Evolutionary conservation across 352 stramenopile genomes (phyloP).

Genomic region (Thraustotheca clavata): DNA sequence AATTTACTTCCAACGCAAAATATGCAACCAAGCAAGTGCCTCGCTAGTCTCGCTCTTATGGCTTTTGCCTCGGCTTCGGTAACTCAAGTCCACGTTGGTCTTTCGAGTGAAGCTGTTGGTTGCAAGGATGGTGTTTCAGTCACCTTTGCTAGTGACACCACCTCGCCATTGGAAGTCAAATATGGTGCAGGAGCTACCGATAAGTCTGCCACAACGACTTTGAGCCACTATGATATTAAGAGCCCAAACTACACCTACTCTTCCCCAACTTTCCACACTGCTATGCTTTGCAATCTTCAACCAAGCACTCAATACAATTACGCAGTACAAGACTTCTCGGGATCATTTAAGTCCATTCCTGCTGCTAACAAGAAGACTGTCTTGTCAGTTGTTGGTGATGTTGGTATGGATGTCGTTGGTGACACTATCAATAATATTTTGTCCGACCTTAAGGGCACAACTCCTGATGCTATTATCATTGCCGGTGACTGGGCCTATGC

Average conservation of each 20-base stretch:
- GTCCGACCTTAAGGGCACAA: constrained; percentile 26
- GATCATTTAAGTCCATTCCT: constrained; percentile 29
- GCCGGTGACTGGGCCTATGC: constrained; percentile 58
- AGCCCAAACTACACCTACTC: constrained; percentile 42
- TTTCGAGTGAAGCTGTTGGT: constrained; percentile 27
- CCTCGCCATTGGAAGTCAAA: constrained; percentile 26
- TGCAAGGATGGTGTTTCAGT: constrained; percentile 35
- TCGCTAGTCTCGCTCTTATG: constrained; percentile 5
- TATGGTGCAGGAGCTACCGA: background rate
- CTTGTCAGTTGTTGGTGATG: constrained; percentile 32
- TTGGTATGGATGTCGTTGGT: background rate
- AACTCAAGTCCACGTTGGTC: constrained; percentile 38
- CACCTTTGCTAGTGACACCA: constrained; percentile 30
- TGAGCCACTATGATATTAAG: constrained; percentile 30
- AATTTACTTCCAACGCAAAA: background rate
- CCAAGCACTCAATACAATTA: constrained; percentile 41
- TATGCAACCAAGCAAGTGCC: constrained; percentile 2
- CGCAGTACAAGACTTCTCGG: constrained; percentile 28
- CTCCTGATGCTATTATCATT: constrained; percentile 37
- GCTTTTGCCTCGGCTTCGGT: constrained; percentile 28
- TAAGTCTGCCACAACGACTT: constrained; percentile 27
- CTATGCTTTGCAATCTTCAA: constrained; percentile 32
- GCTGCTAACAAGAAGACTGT: constrained; percentile 35
- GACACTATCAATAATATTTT: background rate
- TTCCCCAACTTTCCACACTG: constrained; percentile 42